These are phyloP conservation scores for Trichoderma guizhouense DNA, from an alignment of 2,329 filamentous ascomycete species.

Conservation along the genomic window DNA sequence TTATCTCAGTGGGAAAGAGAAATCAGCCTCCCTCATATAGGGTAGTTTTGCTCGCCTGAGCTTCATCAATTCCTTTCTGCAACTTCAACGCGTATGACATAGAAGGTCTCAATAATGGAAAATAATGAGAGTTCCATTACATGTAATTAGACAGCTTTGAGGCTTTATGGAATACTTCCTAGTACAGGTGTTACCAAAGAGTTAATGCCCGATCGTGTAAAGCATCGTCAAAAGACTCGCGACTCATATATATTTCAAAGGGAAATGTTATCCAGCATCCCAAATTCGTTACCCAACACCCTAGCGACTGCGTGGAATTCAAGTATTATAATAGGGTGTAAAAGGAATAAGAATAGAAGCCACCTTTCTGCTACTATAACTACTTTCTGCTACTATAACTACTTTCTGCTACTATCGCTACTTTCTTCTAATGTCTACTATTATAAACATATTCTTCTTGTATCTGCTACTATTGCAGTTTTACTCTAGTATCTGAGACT, in stretches of 20 bases:
- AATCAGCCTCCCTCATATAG: background rate
- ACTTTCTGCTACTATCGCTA: too few species aligned
- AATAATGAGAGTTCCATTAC: background rate
- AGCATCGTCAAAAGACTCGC: background rate
- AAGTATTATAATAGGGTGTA: too few species aligned
- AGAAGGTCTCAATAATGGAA: background rate
- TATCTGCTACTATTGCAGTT: too few species aligned
- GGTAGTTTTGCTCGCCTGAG: background rate
- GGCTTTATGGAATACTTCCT: background rate
- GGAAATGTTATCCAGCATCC: too few species aligned
- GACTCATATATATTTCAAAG: background rate
- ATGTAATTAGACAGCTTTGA: background rate
- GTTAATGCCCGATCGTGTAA: fast-evolving
- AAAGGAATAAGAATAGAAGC: too few species aligned
- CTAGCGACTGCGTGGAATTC: too few species aligned
- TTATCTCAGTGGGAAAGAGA: background rate
- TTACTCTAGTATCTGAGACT: too few species aligned
- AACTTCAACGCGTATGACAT: background rate
- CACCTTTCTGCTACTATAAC: too few species aligned
- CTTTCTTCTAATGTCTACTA: too few species aligned
- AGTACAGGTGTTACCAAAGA: background rate
- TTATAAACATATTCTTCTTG: too few species aligned
- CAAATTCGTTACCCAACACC: too few species aligned
- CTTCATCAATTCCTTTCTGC: background rate
- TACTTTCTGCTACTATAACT: too few species aligned